These are phyloP conservation scores for Aspergillus ostianus DNA, from an alignment of 495 filamentous ascomycete genomes.

Conservation along the genomic window DNA sequence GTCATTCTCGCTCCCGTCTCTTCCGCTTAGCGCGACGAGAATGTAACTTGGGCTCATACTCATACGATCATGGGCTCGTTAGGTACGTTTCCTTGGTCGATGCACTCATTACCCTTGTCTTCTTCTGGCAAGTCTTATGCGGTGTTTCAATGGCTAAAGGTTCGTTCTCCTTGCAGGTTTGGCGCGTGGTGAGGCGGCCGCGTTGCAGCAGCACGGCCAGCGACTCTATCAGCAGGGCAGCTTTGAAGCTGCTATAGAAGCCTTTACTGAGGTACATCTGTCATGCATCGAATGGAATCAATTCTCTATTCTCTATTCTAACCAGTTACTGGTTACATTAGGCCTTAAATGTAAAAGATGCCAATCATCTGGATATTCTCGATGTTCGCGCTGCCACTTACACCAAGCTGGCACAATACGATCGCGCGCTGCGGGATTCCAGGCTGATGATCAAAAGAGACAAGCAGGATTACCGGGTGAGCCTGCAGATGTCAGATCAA, in stretches of 20 bases:
- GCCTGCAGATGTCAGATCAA: too few species aligned
- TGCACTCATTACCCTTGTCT: not conserved
- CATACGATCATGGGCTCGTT: slow-evolving; percentile 17
- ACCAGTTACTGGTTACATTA: slow-evolving; percentile 19
- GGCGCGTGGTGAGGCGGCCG: slow-evolving; percentile 13
- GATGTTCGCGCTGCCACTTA: slow-evolving; percentile 62
- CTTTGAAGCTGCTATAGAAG: slow-evolving; percentile 39
- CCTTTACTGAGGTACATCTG: slow-evolving; percentile 40
- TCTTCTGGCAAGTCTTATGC: not conserved
- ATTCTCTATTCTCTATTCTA: not conserved
- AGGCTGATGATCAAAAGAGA: slow-evolving; percentile 56
- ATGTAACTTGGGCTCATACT: not conserved
- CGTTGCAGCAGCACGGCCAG: slow-evolving; percentile 37
- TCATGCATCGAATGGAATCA: slow-evolving; percentile 15
- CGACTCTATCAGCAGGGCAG: slow-evolving; percentile 40
- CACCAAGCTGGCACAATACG: slow-evolving; percentile 54
- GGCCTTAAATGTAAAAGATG: slow-evolving; percentile 34
- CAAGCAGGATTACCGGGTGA: slow-evolving; percentile 47
- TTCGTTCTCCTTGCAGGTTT: slow-evolving; percentile 5
- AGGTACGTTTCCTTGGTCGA: slow-evolving; percentile 9
- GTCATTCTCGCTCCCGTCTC: not conserved
- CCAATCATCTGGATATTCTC: slow-evolving; percentile 42
- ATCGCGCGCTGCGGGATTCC: slow-evolving; percentile 57
- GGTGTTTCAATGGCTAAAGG: slow-evolving; percentile 1
- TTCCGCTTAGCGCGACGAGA: not conserved